Conservation (phyloP, 306 rosid species). For the Glycine tomentella region DNA sequence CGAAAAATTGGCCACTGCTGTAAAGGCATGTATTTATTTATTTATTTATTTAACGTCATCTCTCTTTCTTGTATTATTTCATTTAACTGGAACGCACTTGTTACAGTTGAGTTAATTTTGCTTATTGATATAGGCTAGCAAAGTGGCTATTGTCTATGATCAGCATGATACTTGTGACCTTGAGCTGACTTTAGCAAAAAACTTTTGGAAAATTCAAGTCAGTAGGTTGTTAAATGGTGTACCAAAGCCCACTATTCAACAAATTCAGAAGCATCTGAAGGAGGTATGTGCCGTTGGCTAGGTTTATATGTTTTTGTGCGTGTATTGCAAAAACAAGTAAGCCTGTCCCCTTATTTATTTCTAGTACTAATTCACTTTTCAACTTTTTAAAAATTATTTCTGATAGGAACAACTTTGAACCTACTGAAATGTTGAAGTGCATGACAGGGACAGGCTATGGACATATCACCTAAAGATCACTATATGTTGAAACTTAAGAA, state of each 20-base stretch:
- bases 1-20: conserved; percentile 64
- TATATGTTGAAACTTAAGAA: conserved; percentile 65
- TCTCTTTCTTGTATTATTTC: conserved; percentile 34
- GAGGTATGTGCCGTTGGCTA: conserved; percentile 60
- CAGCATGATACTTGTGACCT: conserved; percentile 59
- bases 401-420: conserved; percentile 7
- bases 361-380: conserved; percentile 13
- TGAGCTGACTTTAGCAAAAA: conserved; percentile 65
- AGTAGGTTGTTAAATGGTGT: conserved; percentile 57
- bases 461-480: conserved; percentile 69
- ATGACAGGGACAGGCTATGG: conserved; percentile 71
- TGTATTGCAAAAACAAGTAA: conserved; percentile 23
- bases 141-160: conserved; percentile 71
- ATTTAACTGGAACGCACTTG: conserved; percentile 16
- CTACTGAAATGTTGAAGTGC: conserved; percentile 40
- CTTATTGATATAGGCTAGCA: conserved; percentile 67
- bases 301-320: conserved; percentile 31
- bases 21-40: conserved; percentile 65
- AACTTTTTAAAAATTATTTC: conserved; percentile 21
- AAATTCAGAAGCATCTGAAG: conserved; percentile 71
- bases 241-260: conserved; percentile 66
- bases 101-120: conserved; percentile 36
- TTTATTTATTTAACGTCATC: neutral
- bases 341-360: conserved; percentile 36
- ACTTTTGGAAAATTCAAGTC: conserved; percentile 75